These are phyloP conservation scores for Plenodomus lindquistii DNA, from an alignment of 2,329 filamentous ascomycete species.

Conservation along the genomic window DNA sequence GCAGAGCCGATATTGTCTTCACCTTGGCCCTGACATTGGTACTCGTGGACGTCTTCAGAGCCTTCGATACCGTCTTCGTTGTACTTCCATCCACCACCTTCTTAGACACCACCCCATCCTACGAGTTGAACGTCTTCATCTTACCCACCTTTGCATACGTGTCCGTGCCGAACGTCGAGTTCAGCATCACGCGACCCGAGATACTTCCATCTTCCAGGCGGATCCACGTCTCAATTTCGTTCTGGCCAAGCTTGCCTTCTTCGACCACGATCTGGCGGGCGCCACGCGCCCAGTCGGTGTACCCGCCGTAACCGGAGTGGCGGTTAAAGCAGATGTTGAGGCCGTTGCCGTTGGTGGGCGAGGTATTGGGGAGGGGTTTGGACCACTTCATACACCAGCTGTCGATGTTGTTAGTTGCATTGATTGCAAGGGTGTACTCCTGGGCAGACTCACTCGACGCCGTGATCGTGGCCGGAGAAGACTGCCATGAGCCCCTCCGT, in stretches of 20 bases:
- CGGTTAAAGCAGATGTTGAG: conserved; percentile 62
- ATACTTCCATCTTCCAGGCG: conserved; percentile 60
- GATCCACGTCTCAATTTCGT: conserved; percentile 62
- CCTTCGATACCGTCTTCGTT: not conserved
- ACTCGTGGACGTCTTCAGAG: not conserved
- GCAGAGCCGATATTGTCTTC: not conserved
- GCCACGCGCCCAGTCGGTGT: conserved; percentile 66
- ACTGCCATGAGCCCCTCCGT: conserved; percentile 52
- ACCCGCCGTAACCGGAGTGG: conserved; percentile 71
- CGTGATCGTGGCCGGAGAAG: conserved; percentile 71
- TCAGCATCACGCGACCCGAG: conserved; percentile 59
- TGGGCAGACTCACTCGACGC: conserved; percentile 19
- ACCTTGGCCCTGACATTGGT: not conserved
- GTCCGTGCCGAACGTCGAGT: conserved; percentile 63
- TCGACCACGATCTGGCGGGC: conserved; percentile 59
- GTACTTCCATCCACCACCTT: not conserved
- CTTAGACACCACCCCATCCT: conserved; percentile 2
- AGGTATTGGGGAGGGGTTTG: conserved; percentile 30
- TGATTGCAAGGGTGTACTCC: too few species aligned
- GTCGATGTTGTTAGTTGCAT: not conserved
- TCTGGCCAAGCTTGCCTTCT: conserved; percentile 45
- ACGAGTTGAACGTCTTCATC: conserved; percentile 9
- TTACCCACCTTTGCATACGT: conserved; percentile 49
- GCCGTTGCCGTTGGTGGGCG: conserved; percentile 49
- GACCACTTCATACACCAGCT: conserved; percentile 49